Percentiles rank a stretch among this genome's conserved stretches.
Conservation (phyloP, 2,329 filamentous ascomycete species). For the Graphilbum sp. region DNA sequence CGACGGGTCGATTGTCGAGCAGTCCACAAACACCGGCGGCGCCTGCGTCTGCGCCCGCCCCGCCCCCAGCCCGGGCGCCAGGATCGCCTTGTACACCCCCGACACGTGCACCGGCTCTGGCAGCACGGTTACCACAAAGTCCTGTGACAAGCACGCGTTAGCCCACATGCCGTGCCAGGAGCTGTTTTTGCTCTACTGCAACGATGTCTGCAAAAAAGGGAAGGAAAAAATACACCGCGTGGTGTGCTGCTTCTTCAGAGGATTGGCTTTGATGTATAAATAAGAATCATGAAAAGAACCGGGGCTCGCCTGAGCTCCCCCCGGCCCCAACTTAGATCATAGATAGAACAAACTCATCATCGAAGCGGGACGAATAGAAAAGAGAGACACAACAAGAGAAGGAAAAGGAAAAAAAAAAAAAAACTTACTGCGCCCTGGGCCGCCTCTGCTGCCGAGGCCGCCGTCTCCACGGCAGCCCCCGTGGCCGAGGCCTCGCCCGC, state of each 20-base stretch:
- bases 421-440: slow-evolving; percentile 33
- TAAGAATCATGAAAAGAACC: slow-evolving; percentile 45
- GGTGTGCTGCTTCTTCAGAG: slow-evolving; percentile 33
- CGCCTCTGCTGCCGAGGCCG: slow-evolving; percentile 28
- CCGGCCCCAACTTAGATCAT: slow-evolving; percentile 62
- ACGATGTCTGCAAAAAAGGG: too few relatives aligned
- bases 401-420: too few relatives aligned
- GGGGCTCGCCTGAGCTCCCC: slow-evolving; percentile 16
- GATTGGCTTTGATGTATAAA: slow-evolving; percentile 52
- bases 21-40: slow-evolving; percentile 67
- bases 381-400: too few relatives aligned
- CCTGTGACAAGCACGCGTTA: slow-evolving; percentile 30
- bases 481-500: slow-evolving; percentile 25
- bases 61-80: slow-evolving; percentile 34
- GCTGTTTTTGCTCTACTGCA: too few relatives aligned
- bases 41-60: slow-evolving; percentile 38
- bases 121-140: slow-evolving; percentile 73
- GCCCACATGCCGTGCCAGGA: too few relatives aligned
- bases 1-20: slow-evolving; percentile 86
- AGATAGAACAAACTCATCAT: slow-evolving; percentile 24
- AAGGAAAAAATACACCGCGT: not conserved
- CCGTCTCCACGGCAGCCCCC: slow-evolving; percentile 30
- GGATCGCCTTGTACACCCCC: slow-evolving; percentile 62
- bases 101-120: slow-evolving; percentile 82
- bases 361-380: slow-evolving; percentile 1